These are phyloP conservation scores for Turritis glabra DNA, from an alignment of 345 rosid genomes.

Conservation along the genomic window DNA sequence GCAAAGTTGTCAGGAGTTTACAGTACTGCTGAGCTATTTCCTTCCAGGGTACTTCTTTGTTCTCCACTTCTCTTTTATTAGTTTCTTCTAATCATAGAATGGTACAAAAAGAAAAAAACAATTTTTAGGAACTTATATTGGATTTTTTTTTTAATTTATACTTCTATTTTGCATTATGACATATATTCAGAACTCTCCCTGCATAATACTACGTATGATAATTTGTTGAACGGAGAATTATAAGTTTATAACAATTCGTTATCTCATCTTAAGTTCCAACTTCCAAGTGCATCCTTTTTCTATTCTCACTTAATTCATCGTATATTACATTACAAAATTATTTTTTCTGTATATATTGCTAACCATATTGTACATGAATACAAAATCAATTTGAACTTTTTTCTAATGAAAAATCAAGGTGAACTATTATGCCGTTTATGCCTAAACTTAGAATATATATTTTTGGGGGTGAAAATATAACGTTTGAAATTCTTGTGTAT, in stretches of 20 bases:
- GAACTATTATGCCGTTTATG: too few relatives aligned
- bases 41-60: slow-evolving; percentile 17
- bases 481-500: too few relatives aligned
- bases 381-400: background rate
- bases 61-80: background rate
- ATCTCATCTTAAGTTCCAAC: background rate
- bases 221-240: background rate
- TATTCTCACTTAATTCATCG: background rate
- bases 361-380: background rate
- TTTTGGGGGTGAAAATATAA: background rate
- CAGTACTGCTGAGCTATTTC: background rate
- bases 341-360: too few relatives aligned
- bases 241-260: background rate
- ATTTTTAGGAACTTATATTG: background rate
- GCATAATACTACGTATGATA: background rate
- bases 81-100: background rate
- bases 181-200: background rate
- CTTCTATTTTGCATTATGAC: too few relatives aligned
- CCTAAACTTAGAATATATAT: background rate
- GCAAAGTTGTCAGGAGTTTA: slow-evolving; percentile 11
- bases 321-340: background rate
- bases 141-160: too few relatives aligned
- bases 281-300: background rate
- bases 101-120: too few relatives aligned
- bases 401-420: too few relatives aligned